Percentiles rank a stretch among this genome's conserved stretches.
These are phyloP conservation scores for Tolypocladium capitatum DNA, from an alignment of 2,329 filamentous ascomycete genomes.

Conservation along the genomic window DNA sequence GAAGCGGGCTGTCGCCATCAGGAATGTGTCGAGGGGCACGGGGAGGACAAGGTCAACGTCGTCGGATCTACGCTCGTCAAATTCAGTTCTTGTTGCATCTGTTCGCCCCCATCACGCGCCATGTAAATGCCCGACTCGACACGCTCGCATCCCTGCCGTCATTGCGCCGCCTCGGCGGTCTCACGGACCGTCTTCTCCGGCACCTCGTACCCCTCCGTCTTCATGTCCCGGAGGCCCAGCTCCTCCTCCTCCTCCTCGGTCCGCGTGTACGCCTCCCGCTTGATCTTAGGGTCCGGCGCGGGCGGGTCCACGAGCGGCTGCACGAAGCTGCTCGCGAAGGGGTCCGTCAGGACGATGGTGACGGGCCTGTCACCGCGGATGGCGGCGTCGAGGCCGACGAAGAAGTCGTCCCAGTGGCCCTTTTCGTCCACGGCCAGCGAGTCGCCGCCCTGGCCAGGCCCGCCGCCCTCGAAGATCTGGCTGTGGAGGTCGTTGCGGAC, in stretches of 20 bases:
- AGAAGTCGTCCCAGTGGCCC: constrained; percentile 69
- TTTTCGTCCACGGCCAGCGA: constrained; percentile 56
- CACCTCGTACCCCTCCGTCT: constrained; percentile 68
- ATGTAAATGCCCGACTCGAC: neutral
- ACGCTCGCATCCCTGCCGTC: neutral
- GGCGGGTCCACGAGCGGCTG: constrained; percentile 73
- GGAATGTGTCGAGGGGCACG: too few species aligned
- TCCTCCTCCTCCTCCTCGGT: constrained; percentile 92
- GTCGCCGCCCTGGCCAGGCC: constrained; percentile 53
- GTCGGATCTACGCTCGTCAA: neutral
- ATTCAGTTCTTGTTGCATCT: neutral
- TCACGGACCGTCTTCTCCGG: constrained; percentile 15
- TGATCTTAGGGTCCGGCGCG: constrained; percentile 63
- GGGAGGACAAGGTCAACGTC: too few species aligned
- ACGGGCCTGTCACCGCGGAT: constrained; percentile 73
- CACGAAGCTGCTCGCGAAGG: constrained; percentile 84
- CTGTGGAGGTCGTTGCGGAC: constrained; percentile 78
- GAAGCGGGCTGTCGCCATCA: neutral
- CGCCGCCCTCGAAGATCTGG: constrained; percentile 74
- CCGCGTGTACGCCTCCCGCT: constrained; percentile 67
- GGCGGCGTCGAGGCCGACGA: constrained; percentile 59
- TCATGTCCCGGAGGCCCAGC: constrained; percentile 83
- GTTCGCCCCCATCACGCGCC: neutral
- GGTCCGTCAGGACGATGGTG: constrained; percentile 72
- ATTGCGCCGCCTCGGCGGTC: constrained; percentile 5